These are phyloP conservation scores for Aspergillus pseudoterreus DNA, from an alignment of 2,329 filamentous ascomycete genomes.

Conservation along the genomic window DNA sequence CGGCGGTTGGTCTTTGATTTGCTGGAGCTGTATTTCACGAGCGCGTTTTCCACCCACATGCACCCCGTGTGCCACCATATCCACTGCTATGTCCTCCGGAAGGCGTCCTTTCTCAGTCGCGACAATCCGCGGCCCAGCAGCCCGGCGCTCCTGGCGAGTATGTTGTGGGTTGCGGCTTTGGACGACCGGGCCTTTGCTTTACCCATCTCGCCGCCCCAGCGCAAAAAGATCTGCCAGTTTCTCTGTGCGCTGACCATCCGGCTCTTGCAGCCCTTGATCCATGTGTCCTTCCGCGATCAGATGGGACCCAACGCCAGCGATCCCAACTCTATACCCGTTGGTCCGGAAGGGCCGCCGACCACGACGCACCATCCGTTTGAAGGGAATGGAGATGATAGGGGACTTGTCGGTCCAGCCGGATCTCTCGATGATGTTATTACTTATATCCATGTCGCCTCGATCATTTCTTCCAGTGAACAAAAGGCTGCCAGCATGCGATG, in stretches of 20 bases:
- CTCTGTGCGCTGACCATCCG: slow-evolving; percentile 80
- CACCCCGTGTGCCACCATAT: slow-evolving; percentile 90
- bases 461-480: slow-evolving; percentile 89
- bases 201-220: slow-evolving; percentile 75
- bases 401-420: slow-evolving; percentile 55
- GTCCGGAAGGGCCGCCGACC: slow-evolving; percentile 72
- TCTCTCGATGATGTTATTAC: slow-evolving; percentile 85
- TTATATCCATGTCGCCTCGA: slow-evolving; percentile 87
- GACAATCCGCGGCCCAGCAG: slow-evolving; percentile 76
- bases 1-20: slow-evolving; percentile 79
- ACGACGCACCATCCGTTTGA: slow-evolving; percentile 52
- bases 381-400: slow-evolving; percentile 54
- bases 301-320: slow-evolving; percentile 40
- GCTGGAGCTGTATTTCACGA: slow-evolving; percentile 86
- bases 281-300: slow-evolving; percentile 59
- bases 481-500: slow-evolving; percentile 90
- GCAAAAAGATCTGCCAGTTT: slow-evolving; percentile 82
- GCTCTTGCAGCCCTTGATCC: slow-evolving; percentile 80
- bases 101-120: slow-evolving; percentile 78
- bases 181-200: slow-evolving; percentile 84
- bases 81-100: slow-evolving; percentile 82
- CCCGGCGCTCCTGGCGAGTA: slow-evolving; percentile 82
- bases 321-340: slow-evolving; percentile 56
- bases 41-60: slow-evolving; percentile 80
- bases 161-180: slow-evolving; percentile 95